These are phyloP conservation scores for Claviceps pazoutovae DNA, from an alignment of 2,329 filamentous ascomycete species.

Conservation along the genomic window DNA sequence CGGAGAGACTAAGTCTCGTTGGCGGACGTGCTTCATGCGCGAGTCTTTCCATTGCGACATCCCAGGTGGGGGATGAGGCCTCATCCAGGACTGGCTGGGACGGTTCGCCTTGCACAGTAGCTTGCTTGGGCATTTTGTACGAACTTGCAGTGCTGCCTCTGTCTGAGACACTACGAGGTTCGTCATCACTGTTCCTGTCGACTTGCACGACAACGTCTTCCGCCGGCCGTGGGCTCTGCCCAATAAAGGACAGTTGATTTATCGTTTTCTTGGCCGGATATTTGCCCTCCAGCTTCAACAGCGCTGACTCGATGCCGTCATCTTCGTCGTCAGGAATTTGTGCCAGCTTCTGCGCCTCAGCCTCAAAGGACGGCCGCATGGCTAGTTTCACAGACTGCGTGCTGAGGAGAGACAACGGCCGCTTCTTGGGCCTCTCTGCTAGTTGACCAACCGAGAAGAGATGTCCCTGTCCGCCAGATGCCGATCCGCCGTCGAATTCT, in stretches of 20 bases:
- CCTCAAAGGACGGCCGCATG: slow-evolving; percentile 70
- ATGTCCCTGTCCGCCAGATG: slow-evolving; percentile 17
- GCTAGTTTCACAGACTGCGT: slow-evolving; percentile 48
- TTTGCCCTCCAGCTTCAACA: slow-evolving; percentile 83
- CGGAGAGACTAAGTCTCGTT: slow-evolving; percentile 29
- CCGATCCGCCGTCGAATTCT: slow-evolving; percentile 10
- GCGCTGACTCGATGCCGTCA: slow-evolving; percentile 80
- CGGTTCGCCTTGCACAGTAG: slow-evolving; percentile 1
- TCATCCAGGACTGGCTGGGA: not conserved
- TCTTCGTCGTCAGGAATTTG: slow-evolving; percentile 70
- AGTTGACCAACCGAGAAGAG: slow-evolving; percentile 46
- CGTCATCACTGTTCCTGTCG: not conserved
- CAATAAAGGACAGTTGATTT: slow-evolving; percentile 21
- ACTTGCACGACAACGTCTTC: not conserved
- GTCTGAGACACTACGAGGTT: not conserved
- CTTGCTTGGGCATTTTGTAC: not conserved
- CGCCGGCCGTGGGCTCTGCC: slow-evolving; percentile 9
- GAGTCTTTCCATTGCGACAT: slow-evolving; percentile 2
- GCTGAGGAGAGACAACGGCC: slow-evolving; percentile 41
- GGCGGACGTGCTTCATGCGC: slow-evolving; percentile 14
- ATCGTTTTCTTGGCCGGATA: slow-evolving; percentile 42
- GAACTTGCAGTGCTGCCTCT: not conserved
- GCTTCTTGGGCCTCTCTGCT: slow-evolving; percentile 34
- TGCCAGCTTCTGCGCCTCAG: slow-evolving; percentile 73
- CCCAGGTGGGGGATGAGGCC: slow-evolving; percentile 4